phyloP scores from a whole-genome alignment of 2,329 filamentous ascomycete genomes.

The Aspergillus pseudoglaucus region DNA sequence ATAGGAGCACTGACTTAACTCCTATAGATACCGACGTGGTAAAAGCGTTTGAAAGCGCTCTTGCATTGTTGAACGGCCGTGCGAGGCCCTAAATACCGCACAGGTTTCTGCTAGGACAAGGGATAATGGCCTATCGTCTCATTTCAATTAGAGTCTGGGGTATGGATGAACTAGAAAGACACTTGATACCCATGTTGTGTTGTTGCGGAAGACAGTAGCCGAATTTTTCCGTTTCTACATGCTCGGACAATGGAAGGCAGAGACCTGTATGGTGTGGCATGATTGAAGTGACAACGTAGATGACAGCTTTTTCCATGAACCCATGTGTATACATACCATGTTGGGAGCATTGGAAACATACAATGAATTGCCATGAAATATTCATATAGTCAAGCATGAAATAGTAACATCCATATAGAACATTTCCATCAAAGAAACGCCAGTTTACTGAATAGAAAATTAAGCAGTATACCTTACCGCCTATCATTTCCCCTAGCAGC shows the following conservation, averaged over 20 bases:
- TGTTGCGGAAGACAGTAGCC: neutral
- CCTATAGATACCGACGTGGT: conserved; percentile 37
- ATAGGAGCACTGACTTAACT: conserved; percentile 10
- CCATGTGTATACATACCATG: neutral
- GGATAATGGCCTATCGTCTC: neutral
- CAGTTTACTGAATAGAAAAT: neutral
- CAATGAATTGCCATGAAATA: too few relatives aligned
- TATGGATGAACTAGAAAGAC: neutral
- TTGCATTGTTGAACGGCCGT: conserved; percentile 37
- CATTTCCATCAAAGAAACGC: neutral
- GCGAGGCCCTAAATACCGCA: conserved; percentile 10
- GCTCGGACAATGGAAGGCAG: too few relatives aligned
- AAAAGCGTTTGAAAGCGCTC: conserved; percentile 43
- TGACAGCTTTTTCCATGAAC: too few relatives aligned
- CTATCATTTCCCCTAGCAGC: conserved; percentile 19
- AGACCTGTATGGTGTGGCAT: too few relatives aligned
- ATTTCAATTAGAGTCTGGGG: neutral
- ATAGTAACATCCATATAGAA: neutral
- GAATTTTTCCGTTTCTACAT: too few relatives aligned
- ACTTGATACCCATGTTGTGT: neutral
- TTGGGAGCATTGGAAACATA: neutral
- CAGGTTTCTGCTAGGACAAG: neutral
- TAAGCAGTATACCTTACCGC: neutral
- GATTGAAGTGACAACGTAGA: too few relatives aligned
- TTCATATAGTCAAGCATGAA: neutral